phyloP scores from a whole-genome alignment of 2,329 filamentous ascomycete genomes.

The Xylariaceae sp. region DNA sequence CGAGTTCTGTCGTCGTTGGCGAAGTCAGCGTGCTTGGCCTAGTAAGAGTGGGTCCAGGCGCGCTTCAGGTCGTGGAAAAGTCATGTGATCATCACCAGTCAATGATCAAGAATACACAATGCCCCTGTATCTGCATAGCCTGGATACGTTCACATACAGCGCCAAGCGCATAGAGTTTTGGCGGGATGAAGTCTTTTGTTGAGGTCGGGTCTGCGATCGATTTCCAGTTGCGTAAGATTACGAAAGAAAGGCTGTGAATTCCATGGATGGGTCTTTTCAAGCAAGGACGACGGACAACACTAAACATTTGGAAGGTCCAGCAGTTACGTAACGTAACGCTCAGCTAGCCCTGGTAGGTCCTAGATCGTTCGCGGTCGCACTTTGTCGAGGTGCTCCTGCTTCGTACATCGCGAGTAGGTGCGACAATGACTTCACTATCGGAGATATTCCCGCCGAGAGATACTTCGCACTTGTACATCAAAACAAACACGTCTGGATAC shows the following conservation, averaged over 20 bases:
- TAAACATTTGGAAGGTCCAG: too few relatives aligned
- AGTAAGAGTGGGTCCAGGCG: conserved; percentile 13
- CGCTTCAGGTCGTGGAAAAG: conserved; percentile 4
- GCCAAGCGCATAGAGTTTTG: neutral
- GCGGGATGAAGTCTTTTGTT: neutral
- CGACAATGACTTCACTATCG: too few relatives aligned
- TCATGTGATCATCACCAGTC: conserved; percentile 12
- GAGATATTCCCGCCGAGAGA: too few relatives aligned
- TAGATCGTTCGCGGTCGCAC: too few relatives aligned
- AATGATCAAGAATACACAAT: neutral
- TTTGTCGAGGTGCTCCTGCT: too few relatives aligned
- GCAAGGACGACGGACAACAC: too few relatives aligned
- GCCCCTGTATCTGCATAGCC: neutral
- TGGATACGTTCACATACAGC: neutral
- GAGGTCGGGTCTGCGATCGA: neutral
- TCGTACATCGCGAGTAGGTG: too few relatives aligned
- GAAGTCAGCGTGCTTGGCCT: conserved; percentile 8
- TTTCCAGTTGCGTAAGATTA: neutral
- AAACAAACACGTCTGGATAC: too few relatives aligned
- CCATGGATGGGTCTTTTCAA: too few relatives aligned
- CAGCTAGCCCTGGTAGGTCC: too few relatives aligned
- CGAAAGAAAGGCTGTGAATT: neutral
- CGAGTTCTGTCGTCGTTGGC: conserved; percentile 10
- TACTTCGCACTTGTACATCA: too few relatives aligned
- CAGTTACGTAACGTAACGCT: too few relatives aligned